These are phyloP conservation scores for Triangularia setosa DNA, from an alignment of 2,329 filamentous ascomycete species.

Conservation along the genomic window DNA sequence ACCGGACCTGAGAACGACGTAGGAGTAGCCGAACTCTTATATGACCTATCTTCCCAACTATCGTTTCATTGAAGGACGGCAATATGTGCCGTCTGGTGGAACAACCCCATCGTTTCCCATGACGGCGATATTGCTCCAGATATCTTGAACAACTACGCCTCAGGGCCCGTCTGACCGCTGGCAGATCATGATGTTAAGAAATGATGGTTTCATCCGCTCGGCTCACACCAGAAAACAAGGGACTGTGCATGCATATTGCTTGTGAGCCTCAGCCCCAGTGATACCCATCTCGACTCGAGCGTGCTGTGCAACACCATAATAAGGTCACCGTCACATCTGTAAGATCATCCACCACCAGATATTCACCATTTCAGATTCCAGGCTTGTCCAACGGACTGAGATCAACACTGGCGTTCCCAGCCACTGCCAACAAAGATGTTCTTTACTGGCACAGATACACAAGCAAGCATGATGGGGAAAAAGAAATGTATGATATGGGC, in stretches of 20 bases:
- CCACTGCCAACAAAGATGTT: background rate
- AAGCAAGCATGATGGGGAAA: background rate
- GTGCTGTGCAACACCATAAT: background rate
- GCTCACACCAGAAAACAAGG: background rate
- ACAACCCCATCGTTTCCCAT: background rate
- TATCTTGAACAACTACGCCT: background rate
- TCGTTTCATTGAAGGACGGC: background rate
- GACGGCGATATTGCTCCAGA: background rate
- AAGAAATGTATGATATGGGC: background rate
- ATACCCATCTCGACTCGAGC: background rate
- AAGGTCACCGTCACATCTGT: conserved; percentile 2
- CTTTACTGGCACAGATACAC: background rate
- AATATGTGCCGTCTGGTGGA: background rate
- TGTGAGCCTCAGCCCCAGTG: conserved; percentile 2
- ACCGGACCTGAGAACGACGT: background rate
- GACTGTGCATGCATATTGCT: background rate
- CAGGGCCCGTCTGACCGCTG: background rate
- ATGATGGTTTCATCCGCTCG: background rate
- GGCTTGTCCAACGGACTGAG: background rate
- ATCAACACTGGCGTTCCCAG: background rate
- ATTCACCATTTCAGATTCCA: background rate
- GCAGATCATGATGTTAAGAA: background rate
- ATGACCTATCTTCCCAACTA: too few species aligned
- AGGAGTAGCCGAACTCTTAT: background rate
- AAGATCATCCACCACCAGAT: background rate